Percentiles rank a stretch among this genome's conserved stretches.
Evolutionary conservation across 1,284 basidiomycete species (phyloP).

Genomic region (Cryptococcus amylolentus): DNA sequence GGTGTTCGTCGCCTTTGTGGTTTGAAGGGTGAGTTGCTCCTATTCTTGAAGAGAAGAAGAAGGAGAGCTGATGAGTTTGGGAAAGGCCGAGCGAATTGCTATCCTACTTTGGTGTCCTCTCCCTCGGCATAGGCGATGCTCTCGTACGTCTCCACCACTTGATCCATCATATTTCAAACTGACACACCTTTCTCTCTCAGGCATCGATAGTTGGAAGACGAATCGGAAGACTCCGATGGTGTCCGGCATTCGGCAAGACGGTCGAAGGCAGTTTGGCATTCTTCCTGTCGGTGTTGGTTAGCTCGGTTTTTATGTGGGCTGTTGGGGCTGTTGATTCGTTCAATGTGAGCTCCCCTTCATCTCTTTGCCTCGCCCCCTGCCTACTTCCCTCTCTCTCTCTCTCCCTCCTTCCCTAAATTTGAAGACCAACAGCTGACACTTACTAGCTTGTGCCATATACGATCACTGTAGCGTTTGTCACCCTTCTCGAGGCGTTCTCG

Average conservation of each 20-base stretch:
- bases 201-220: conserved; percentile 89
- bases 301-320: conserved; percentile 67
- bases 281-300: conserved; percentile 64
- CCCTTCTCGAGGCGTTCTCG: conserved; percentile 77
- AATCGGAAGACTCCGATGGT: conserved; percentile 77
- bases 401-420: neutral
- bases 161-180: neutral
- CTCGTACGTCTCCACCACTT: conserved; percentile 57
- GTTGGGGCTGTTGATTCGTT: conserved; percentile 68
- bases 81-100: conserved; percentile 66
- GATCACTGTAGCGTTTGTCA: conserved; percentile 59
- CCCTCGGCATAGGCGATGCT: conserved; percentile 90
- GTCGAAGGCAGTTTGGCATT: conserved; percentile 88
- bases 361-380: neutral
- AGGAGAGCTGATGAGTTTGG: neutral
- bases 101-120: conserved; percentile 84
- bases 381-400: neutral
- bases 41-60: neutral
- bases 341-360: conserved; percentile 57
- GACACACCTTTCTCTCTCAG: conserved; percentile 45
- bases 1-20: conserved; percentile 91
- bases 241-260: conserved; percentile 76
- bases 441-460: conserved; percentile 22
- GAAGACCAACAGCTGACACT: no score
- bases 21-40: conserved; percentile 73